Evolutionary conservation across 2,329 filamentous ascomycete genomes (phyloP).

Genomic region (Capronia coronata): DNA sequence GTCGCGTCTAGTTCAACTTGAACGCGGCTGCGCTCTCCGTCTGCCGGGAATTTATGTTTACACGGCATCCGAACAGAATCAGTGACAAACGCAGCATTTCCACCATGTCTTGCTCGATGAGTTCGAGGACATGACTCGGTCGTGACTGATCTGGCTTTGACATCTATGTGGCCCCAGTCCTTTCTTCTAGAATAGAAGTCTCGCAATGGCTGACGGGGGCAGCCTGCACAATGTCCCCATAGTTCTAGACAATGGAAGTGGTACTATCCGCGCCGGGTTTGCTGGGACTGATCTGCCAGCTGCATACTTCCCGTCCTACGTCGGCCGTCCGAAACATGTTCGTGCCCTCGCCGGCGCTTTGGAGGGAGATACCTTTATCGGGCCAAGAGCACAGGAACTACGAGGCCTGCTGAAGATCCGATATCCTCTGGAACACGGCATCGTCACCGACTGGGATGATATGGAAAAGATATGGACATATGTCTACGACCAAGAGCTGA

Average conservation of each 20-base stretch:
- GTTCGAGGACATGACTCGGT: not conserved
- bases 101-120: slow-evolving; percentile 6
- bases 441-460: slow-evolving; percentile 98
- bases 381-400: slow-evolving; percentile 81
- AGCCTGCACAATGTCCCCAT: slow-evolving; percentile 92
- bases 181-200: not conserved
- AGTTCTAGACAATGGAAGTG: slow-evolving; percentile 97
- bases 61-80: not conserved
- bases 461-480: slow-evolving; percentile 99
- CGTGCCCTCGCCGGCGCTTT: slow-evolving; percentile 92
- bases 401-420: slow-evolving; percentile 89
- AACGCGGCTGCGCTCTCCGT: too few relatives aligned
- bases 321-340: slow-evolving; percentile 90
- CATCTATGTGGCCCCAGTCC: not conserved
- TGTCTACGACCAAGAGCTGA: slow-evolving; percentile 91
- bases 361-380: slow-evolving; percentile 96
- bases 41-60: too few relatives aligned
- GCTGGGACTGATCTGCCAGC: slow-evolving; percentile 93
- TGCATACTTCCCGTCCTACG: slow-evolving; percentile 95
- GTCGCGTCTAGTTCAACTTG: too few relatives aligned
- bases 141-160: not conserved
- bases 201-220: slow-evolving; percentile 26
- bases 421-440: slow-evolving; percentile 93
- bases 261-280: slow-evolving; percentile 94
- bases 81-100: not conserved